phyloP scores from a whole-genome alignment of 148 eudicot genomes.

The Fagopyrum tataricum region DNA sequence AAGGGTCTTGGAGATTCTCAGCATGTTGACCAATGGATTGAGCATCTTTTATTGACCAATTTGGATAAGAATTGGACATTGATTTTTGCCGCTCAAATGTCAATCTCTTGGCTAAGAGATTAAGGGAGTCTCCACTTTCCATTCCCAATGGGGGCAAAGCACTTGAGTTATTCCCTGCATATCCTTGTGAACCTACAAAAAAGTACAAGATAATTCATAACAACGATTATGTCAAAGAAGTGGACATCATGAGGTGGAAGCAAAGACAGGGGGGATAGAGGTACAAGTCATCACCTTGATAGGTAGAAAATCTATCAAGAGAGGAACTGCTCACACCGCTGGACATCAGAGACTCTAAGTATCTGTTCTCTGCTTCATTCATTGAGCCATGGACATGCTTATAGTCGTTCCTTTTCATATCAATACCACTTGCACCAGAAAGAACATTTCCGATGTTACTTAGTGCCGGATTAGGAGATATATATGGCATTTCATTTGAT shows the following conservation, averaged over 20 bases:
- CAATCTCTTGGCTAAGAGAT: constrained; percentile 51
- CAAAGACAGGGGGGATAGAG: not conserved
- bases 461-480: constrained; percentile 34
- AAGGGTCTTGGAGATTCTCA: constrained; percentile 36
- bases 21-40: constrained; percentile 27
- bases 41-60: constrained; percentile 57
- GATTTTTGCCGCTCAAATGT: constrained; percentile 52
- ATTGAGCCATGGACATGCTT: constrained; percentile 38
- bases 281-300: constrained; percentile 47
- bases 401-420: constrained; percentile 38
- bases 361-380: constrained; percentile 72
- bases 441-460: constrained; percentile 40
- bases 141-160: constrained; percentile 37
- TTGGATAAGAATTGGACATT: constrained; percentile 38
- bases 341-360: constrained; percentile 84
- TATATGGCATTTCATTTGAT: constrained; percentile 43
- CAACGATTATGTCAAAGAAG: not conserved
- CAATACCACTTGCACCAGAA: constrained; percentile 34
- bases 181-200: constrained; percentile 68
- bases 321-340: constrained; percentile 32
- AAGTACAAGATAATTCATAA: not conserved
- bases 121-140: constrained; percentile 53
- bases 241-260: not conserved
- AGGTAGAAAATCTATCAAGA: constrained; percentile 47
- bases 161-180: constrained; percentile 35